phyloP scores from a whole-genome alignment of 306 rosid genomes.

The Sesbania bispinosa region DNA sequence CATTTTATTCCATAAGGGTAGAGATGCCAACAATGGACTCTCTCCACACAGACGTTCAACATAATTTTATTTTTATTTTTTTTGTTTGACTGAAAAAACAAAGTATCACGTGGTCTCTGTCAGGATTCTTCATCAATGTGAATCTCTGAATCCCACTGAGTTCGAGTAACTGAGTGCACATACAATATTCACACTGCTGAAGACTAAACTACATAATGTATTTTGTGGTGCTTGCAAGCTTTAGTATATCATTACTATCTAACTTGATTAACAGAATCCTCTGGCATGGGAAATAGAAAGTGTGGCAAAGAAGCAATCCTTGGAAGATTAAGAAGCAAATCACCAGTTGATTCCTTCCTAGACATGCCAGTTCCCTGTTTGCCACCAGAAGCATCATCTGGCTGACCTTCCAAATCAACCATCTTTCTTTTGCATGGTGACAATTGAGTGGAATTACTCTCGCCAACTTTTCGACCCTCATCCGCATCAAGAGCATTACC shows the following conservation, averaged over 20 bases:
- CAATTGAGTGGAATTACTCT: conserved; percentile 20
- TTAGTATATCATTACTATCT: conserved; percentile 25
- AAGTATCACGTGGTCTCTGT: neutral
- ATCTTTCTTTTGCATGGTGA: conserved; percentile 26
- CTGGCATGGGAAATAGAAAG: conserved; percentile 48
- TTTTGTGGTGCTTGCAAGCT: conserved; percentile 11
- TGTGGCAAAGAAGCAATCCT: conserved; percentile 78
- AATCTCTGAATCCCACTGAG: conserved; percentile 42
- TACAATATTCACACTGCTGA: conserved; percentile 32
- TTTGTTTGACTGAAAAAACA: neutral
- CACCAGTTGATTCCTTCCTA: conserved; percentile 70
- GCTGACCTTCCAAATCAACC: conserved; percentile 26
- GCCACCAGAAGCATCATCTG: conserved; percentile 31
- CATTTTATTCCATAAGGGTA: too few species aligned
- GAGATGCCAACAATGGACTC: neutral
- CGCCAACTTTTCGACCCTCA: conserved; percentile 21
- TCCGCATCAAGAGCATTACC: neutral
- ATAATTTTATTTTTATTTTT: neutral
- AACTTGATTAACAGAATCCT: conserved; percentile 44
- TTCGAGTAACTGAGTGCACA: conserved; percentile 15
- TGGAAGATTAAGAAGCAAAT: conserved; percentile 66
- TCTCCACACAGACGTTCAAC: neutral
- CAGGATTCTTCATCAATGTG: conserved; percentile 40
- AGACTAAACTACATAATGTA: neutral
- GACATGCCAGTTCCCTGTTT: conserved; percentile 47